Conservation (phyloP, 495 filamentous ascomycete genomes). For the Tuber brumale region DNA sequence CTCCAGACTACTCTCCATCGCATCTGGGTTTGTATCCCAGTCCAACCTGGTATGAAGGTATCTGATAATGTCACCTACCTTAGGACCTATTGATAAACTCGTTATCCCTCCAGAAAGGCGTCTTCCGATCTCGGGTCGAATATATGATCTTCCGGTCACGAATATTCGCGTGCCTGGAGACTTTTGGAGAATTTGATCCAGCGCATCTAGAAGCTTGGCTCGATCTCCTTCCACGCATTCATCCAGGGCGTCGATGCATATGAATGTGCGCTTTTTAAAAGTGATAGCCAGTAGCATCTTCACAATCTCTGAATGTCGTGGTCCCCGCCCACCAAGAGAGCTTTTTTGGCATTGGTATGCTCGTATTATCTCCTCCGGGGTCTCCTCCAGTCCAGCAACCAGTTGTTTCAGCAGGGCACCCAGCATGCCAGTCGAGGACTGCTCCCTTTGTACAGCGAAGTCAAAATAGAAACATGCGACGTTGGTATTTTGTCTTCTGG, state of each 20-base stretch:
- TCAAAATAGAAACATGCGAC: neutral
- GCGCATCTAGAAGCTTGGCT: neutral
- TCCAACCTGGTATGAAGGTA: neutral
- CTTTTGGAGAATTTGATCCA: neutral
- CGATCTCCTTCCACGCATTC: neutral
- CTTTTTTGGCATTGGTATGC: neutral
- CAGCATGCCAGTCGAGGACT: no score
- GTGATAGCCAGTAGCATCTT: neutral
- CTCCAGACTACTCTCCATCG: neutral
- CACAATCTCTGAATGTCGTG: neutral
- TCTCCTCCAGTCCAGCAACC: no score
- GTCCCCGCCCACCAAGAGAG: neutral
- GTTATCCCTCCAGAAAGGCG: neutral
- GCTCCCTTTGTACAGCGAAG: neutral
- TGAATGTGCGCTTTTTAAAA: neutral
- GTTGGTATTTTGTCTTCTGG: neutral
- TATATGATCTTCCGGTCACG: neutral
- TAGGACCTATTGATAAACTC: neutral
- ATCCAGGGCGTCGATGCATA: neutral
- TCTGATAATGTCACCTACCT: neutral
- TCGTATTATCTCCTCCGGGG: no score
- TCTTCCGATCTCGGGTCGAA: neutral
- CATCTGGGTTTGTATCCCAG: neutral
- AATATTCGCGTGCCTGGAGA: neutral
- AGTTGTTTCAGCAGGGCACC: no score